Conservation (phyloP, 768 basidiomycete species). For the Gyrodon lividus region DNA sequence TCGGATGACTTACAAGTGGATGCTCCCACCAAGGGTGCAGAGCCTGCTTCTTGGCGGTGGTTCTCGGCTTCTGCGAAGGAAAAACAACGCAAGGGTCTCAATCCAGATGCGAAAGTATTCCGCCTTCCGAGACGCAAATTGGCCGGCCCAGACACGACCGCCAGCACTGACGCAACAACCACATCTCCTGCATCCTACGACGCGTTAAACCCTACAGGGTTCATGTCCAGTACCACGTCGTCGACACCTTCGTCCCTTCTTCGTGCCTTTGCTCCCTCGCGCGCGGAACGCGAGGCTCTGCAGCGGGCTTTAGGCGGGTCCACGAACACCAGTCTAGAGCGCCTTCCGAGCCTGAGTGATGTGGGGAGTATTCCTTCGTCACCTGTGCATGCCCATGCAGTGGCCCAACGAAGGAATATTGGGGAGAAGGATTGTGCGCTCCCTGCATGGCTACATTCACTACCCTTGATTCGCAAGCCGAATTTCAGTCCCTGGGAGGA, state of each 20-base stretch:
- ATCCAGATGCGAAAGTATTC: conserved; percentile 87
- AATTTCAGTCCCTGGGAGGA: conserved; percentile 86
- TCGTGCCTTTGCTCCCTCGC: conserved; percentile 86
- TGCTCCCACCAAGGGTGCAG: conserved; percentile 9
- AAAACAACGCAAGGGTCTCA: conserved; percentile 65
- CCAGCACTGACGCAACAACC: conserved; percentile 11
- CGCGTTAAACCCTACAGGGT: conserved; percentile 62
- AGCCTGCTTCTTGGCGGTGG: conserved; percentile 45
- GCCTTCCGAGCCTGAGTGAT: conserved; percentile 74
- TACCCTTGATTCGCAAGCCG: conserved; percentile 63
- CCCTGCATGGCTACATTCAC: conserved; percentile 68
- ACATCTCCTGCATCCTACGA: conserved; percentile 39
- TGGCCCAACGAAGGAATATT: conserved; percentile 17
- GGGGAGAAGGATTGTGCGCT: conserved; percentile 36
- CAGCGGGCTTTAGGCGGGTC: conserved; percentile 76
- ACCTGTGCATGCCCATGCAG: conserved; percentile 52
- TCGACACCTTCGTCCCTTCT: conserved; percentile 52
- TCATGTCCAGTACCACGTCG: conserved; percentile 36
- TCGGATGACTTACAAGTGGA: conserved; percentile 15
- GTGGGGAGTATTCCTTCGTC: conserved; percentile 73
- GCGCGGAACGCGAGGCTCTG: conserved; percentile 82
- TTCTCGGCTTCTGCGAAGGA: conserved; percentile 43
- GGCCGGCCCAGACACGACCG: conserved; percentile 7
- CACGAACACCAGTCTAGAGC: conserved; percentile 72
- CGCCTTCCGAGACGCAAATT: conserved; percentile 41